Evolutionary conservation across 345 rosid species (phyloP).

Genomic region (Nasturtium officinale): DNA sequence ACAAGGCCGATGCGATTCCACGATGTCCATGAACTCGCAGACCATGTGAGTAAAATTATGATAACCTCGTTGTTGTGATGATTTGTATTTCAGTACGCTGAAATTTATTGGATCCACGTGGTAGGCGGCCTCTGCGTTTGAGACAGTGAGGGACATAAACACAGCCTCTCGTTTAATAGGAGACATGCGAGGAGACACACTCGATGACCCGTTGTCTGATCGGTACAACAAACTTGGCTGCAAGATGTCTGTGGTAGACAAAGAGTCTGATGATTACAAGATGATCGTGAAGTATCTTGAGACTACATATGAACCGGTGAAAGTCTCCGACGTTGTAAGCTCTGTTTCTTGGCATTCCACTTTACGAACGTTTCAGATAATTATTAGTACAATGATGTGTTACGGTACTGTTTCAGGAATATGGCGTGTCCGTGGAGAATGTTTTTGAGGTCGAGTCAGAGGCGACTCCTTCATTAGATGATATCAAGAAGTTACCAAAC

Average conservation of each 20-base stretch:
- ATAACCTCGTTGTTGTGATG: not conserved
- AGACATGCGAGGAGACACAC: slow-evolving; percentile 65
- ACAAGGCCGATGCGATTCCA: slow-evolving; percentile 66
- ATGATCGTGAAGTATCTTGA: slow-evolving; percentile 68
- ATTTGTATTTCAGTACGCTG: not conserved
- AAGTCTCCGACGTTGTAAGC: slow-evolving; percentile 65
- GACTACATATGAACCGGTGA: slow-evolving; percentile 74
- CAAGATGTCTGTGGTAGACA: slow-evolving; percentile 54
- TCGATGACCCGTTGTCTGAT: slow-evolving; percentile 73
- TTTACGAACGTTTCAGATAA: not conserved
- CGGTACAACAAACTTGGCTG: slow-evolving; percentile 61
- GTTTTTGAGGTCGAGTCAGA: slow-evolving; percentile 59
- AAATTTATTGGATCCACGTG: slow-evolving; percentile 1
- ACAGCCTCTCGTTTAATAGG: slow-evolving; percentile 74
- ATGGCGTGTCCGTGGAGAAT: slow-evolving; percentile 61
- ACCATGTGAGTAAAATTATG: slow-evolving; percentile 50
- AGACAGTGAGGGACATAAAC: slow-evolving; percentile 65
- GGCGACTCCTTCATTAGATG: slow-evolving; percentile 64
- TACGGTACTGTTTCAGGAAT: slow-evolving; percentile 50
- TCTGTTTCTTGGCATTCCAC: not conserved
- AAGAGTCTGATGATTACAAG: slow-evolving; percentile 73
- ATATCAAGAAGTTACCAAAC: slow-evolving; percentile 63
- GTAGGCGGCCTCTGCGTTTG: slow-evolving; percentile 66
- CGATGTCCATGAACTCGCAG: slow-evolving; percentile 70
- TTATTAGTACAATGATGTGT: not conserved